Evolutionary conservation across 345 rosid genomes (phyloP).

Genomic region (Hypericum perforatum): DNA sequence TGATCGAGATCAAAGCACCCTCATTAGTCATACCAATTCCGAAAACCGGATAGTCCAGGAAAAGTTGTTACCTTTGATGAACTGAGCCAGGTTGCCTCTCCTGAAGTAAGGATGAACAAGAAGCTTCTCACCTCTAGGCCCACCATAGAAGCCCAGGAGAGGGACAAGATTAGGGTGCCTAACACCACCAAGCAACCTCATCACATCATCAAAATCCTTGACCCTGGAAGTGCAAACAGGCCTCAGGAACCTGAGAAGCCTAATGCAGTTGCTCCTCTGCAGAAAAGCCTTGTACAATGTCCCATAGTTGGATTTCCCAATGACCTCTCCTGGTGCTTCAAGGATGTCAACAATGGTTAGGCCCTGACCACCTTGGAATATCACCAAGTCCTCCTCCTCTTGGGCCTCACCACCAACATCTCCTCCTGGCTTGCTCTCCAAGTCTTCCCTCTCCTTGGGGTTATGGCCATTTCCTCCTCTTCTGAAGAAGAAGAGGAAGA

Average conservation of each 20-base stretch:
- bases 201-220: constrained; percentile 38
- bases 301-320: constrained; percentile 79
- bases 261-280: constrained; percentile 40
- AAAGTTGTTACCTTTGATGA: constrained; percentile 67
- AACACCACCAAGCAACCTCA: constrained; percentile 46
- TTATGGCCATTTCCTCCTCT: constrained; percentile 5
- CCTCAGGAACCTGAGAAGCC: constrained; percentile 72
- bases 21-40: no score
- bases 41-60: no score
- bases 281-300: constrained; percentile 75
- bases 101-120: constrained; percentile 62
- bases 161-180: constrained; percentile 79
- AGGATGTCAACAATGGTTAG: constrained; percentile 68
- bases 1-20: no score
- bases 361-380: constrained; percentile 59
- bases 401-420: constrained; percentile 6
- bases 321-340: constrained; percentile 95
- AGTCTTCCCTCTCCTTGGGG: constrained; percentile 14
- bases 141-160: constrained; percentile 76
- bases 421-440: constrained; percentile 26
- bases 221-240: constrained; percentile 50
- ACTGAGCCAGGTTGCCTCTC: constrained; percentile 59
- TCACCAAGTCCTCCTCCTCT: constrained; percentile 45
- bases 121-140: constrained; percentile 89
- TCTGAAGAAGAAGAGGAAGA: constrained; percentile 29